These are phyloP conservation scores for Fusarium verrucosum DNA, from an alignment of 2,329 filamentous ascomycete genomes.

Conservation along the genomic window DNA sequence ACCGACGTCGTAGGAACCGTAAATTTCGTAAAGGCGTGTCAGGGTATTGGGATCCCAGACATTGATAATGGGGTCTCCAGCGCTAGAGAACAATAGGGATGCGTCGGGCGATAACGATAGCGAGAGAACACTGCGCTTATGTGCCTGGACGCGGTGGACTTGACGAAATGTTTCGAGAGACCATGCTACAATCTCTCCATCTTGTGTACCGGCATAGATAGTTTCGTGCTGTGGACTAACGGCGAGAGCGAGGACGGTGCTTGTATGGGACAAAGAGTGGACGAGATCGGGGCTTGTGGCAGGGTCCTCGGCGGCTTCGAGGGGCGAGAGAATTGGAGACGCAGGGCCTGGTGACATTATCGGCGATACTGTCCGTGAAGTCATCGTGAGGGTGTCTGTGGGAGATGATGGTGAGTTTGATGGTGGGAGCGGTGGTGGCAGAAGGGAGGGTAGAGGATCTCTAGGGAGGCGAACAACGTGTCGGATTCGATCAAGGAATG, in stretches of 20 bases:
- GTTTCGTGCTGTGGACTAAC: slow-evolving; percentile 79
- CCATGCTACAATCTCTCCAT: slow-evolving; percentile 93
- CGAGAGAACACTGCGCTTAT: slow-evolving; percentile 89
- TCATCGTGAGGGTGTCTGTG: slow-evolving; percentile 36
- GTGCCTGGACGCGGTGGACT: slow-evolving; percentile 81
- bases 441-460: slow-evolving; percentile 14
- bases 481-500: background rate
- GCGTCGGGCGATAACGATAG: slow-evolving; percentile 81
- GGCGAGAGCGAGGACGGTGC: slow-evolving; percentile 83
- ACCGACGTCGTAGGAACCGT: slow-evolving; percentile 92
- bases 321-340: slow-evolving; percentile 39
- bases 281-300: slow-evolving; percentile 66
- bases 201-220: slow-evolving; percentile 92
- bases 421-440: background rate
- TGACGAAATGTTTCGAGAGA: slow-evolving; percentile 88
- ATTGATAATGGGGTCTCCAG: slow-evolving; percentile 92
- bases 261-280: slow-evolving; percentile 79
- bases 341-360: slow-evolving; percentile 35
- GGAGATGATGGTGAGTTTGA: slow-evolving; percentile 9
- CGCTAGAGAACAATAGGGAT: slow-evolving; percentile 86
- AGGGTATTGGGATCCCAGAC: slow-evolving; percentile 87
- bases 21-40: slow-evolving; percentile 84
- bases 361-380: slow-evolving; percentile 38
- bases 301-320: slow-evolving; percentile 40
- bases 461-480: background rate